Conservation (phyloP, 140 eudicot genomes). For the Bidens hawaiensis region DNA sequence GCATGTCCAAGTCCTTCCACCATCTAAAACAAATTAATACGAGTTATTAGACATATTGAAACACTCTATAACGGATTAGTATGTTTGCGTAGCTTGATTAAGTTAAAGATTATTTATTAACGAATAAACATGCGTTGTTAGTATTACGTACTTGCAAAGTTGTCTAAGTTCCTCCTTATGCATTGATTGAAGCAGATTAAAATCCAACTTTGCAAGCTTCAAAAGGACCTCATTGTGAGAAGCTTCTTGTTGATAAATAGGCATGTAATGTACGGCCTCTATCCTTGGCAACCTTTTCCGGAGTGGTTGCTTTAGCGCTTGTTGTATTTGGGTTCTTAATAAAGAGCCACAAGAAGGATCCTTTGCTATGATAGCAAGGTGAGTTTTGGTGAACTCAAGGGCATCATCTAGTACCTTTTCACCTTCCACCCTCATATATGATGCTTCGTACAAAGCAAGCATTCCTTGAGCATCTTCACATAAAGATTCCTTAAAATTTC, state of each 20-base stretch:
- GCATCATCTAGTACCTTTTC: slow-evolving; percentile 1
- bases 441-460: slow-evolving; percentile 11
- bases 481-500: neutral
- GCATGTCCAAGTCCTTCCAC: slow-evolving; percentile 12
- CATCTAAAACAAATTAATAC: neutral
- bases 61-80: neutral
- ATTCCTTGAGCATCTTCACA: neutral
- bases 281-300: slow-evolving; percentile 4
- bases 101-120: no score
- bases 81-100: no score
- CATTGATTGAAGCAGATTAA: neutral
- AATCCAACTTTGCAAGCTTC: slow-evolving; percentile 11
- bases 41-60: no score
- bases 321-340: neutral
- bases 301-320: slow-evolving; percentile 1
- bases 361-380: neutral
- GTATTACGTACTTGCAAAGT: neutral
- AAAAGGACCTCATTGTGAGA: neutral
- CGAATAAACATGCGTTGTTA: no score
- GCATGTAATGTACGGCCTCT: slow-evolving; percentile 5
- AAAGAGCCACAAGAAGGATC: neutral
- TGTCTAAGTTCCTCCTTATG: slow-evolving; percentile 1
- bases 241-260: slow-evolving; percentile 3
- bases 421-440: slow-evolving; percentile 6
- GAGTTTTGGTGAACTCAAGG: neutral